Conservation (phyloP, 345 rosid species). For the Erysimum cheiranthoides region DNA sequence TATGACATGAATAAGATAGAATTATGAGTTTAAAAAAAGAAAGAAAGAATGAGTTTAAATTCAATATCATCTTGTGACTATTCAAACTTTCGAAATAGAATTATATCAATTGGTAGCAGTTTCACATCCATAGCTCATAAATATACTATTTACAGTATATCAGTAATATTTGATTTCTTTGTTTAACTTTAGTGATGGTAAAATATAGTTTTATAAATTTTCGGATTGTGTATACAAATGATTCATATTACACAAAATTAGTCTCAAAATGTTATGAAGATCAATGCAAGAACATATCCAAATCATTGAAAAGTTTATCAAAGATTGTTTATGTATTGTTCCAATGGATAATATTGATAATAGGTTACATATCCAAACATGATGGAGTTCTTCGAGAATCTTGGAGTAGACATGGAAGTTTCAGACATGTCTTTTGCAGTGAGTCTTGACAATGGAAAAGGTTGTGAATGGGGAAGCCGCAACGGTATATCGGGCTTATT, state of each 20-base stretch:
- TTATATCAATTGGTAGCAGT: neutral
- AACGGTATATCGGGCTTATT: conserved; percentile 73
- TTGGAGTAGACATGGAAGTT: conserved; percentile 79
- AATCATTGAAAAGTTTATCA: neutral
- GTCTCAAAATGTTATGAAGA: conserved; percentile 5
- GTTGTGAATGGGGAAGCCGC: conserved; percentile 95
- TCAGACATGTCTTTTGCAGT: conserved; percentile 90
- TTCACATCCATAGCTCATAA: too few species aligned
- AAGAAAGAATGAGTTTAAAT: too few species aligned
- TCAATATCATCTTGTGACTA: conserved; percentile 23
- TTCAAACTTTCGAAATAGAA: neutral
- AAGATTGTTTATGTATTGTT: neutral
- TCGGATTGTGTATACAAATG: neutral
- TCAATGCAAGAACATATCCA: neutral
- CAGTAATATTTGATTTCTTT: neutral
- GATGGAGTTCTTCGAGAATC: conserved; percentile 87
- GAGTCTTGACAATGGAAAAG: conserved; percentile 74
- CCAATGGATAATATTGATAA: conserved; percentile 14
- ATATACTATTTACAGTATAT: neutral
- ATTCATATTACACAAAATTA: neutral
- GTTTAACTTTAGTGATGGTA: neutral
- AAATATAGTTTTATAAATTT: neutral
- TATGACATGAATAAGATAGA: conserved; percentile 5
- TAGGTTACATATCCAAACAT: conserved; percentile 95
- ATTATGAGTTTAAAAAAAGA: too few species aligned